Evolutionary conservation across 148 eudicot species (phyloP).

Genomic region (Diospyros kaki): DNA sequence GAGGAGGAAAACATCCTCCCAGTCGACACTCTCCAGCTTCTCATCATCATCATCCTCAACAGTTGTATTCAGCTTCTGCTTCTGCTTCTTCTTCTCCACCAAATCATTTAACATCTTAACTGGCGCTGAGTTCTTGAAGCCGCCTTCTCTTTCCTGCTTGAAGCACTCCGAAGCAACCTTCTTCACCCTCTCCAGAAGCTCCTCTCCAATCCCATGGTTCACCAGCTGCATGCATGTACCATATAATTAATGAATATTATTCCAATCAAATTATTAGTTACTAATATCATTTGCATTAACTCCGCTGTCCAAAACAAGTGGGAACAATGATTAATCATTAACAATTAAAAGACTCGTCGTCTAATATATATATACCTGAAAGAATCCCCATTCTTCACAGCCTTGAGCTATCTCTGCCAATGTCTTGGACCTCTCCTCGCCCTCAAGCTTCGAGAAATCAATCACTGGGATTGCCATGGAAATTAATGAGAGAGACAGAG

Average conservation of each 20-base stretch:
- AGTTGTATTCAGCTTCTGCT: too few species aligned
- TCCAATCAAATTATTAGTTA: too few species aligned
- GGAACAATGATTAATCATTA: too few species aligned
- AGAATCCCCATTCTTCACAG: conserved; percentile 93
- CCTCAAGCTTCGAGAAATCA: conserved; percentile 82
- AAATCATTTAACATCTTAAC: conserved; percentile 59
- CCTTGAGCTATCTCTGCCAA: conserved; percentile 72
- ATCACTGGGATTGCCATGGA: conserved; percentile 88
- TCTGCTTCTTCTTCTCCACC: conserved; percentile 36
- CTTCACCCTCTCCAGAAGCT: conserved; percentile 83
- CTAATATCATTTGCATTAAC: too few species aligned
- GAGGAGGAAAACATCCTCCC: conserved; percentile 86
- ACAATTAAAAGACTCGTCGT: too few species aligned
- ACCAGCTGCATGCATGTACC: conserved; percentile 44
- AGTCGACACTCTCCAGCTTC: conserved; percentile 61
- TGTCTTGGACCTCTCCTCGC: conserved; percentile 69
- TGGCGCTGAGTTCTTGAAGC: conserved; percentile 50
- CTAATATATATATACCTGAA: conserved; percentile 48
- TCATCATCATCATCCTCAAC: background rate
- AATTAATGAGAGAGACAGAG: background rate
- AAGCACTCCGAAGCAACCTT: conserved; percentile 56
- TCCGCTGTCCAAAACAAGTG: too few species aligned
- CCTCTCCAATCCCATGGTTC: conserved; percentile 82
- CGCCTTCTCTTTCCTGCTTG: conserved; percentile 64
- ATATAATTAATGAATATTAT: background rate